Conservation (phyloP, 148 eudicot genomes). For the Diospyros lotus region DNA sequence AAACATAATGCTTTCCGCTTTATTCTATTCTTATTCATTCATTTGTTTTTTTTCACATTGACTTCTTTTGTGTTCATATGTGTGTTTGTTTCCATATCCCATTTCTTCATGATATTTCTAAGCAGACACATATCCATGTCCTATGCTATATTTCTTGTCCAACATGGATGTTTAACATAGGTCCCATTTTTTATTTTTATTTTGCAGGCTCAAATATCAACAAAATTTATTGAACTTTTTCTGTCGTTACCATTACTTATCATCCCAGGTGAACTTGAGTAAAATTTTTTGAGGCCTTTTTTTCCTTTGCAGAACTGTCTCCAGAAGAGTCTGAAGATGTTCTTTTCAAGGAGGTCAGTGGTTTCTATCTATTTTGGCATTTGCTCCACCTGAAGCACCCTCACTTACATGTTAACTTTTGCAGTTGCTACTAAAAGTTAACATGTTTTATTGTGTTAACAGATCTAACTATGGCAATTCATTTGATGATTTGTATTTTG, state of each 20-base stretch:
- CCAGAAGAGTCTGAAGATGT: constrained; percentile 96
- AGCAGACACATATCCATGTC: too few species aligned
- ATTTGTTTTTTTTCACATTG: too few species aligned
- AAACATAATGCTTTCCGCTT: too few species aligned
- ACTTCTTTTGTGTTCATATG: too few species aligned
- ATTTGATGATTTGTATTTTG: neutral
- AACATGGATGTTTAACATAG: too few species aligned
- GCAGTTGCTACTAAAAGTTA: neutral
- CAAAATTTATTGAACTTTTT: neutral
- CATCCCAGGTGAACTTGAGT: neutral
- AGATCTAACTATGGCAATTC: neutral
- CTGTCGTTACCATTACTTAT: neutral
- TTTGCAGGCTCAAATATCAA: neutral
- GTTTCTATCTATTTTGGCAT: constrained; percentile 7
- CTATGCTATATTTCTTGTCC: too few species aligned
- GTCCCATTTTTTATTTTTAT: too few species aligned
- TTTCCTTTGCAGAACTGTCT: constrained; percentile 60
- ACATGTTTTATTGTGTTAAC: neutral
- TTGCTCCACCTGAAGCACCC: neutral
- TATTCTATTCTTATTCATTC: too few species aligned
- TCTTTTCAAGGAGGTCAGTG: constrained; percentile 86
- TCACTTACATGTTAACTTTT: neutral
- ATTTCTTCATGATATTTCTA: too few species aligned
- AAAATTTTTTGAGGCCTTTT: constrained; percentile 8
- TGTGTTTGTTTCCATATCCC: too few species aligned